Evolutionary conservation across 148 eudicot genomes (phyloP), one percentile per base, ranked within the genome.

Genomic region (Diospyros lotus): DNA sequence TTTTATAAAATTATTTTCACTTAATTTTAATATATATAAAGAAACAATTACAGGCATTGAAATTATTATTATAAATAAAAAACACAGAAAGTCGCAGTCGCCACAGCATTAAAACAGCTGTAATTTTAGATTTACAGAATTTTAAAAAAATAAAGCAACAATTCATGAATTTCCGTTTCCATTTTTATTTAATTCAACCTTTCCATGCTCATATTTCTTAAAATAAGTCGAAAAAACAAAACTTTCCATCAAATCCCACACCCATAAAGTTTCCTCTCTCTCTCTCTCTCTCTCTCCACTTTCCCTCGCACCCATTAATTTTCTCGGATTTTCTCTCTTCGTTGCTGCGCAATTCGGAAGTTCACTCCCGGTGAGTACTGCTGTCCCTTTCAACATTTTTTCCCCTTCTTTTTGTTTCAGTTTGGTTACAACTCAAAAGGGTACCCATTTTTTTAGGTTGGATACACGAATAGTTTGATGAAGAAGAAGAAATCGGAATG

Each of bases 401-500:
- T 58, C 6, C 3, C n/a, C 14, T 67, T 12, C 9, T 8, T 44
- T 43, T 43, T 43, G 11, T 7, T 14, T 9, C 10, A n/a, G 38
- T 51, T 38, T 6, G n/a, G 17, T 14, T 8, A 1, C 1, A 9
- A 14, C 15, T 41, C 60, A 11, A 44, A 1, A 4, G 28, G 9
- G 48, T 48, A 9, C 4, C 4, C 13, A 14, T 41, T 9, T 15
- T 75, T 7, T 0, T 50, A 83, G 86, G 83, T 77, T 48, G 83
- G 83, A 50, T 73, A 73, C 40, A 45, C 66, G 14, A 64, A 45
- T 13, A n/a, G 51, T 9, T 44, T 55, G 71, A 62, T 6, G 76
- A 75, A 54, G 79, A 61, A 58, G 5, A 74, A 51, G 6, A 28
- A 38, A 7, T 38, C 76, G 8, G 76, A 70, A 53, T 84, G 87